Conservation (phyloP, 164 flowering plant species). For the Platanus orientalis region DNA sequence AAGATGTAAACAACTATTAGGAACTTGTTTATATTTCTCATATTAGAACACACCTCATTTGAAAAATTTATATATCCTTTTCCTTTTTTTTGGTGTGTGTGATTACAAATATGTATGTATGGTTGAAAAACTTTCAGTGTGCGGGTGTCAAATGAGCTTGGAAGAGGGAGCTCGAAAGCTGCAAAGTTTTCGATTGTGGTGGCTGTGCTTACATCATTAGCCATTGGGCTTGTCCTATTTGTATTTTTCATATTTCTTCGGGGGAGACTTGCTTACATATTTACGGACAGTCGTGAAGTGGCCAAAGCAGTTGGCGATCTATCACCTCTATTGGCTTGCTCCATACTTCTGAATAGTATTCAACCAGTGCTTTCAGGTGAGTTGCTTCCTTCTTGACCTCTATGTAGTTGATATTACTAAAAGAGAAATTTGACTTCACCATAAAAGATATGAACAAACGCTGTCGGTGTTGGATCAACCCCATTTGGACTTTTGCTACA, state of each 20-base stretch:
- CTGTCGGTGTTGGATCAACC: neutral
- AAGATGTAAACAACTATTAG: too few relatives aligned
- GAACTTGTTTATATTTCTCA: too few relatives aligned
- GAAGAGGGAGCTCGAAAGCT: constrained; percentile 39
- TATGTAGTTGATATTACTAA: neutral
- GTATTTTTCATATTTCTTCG: constrained; percentile 23
- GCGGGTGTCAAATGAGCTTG: constrained; percentile 51
- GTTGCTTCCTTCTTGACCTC: neutral
- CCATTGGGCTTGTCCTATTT: constrained; percentile 23
- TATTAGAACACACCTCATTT: too few relatives aligned
- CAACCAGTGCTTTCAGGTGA: constrained; percentile 48
- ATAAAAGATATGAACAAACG: neutral
- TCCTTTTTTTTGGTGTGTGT: neutral
- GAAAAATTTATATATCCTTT: too few relatives aligned
- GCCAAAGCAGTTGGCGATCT: constrained; percentile 28
- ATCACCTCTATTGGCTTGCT: constrained; percentile 34
- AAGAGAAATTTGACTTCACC: neutral
- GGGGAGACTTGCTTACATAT: constrained; percentile 30
- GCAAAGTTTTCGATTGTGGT: constrained; percentile 38
- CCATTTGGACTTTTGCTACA: too few relatives aligned
- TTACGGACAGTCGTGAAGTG: constrained; percentile 28
- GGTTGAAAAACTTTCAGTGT: constrained; percentile 24
- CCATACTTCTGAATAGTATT: constrained; percentile 44
- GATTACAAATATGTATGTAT: neutral
- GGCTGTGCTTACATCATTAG: constrained; percentile 15